A percentile compares a stretch with the other conserved stretches of the same genome.
Conservation (phyloP, 1,139 yeast species). For the Geotrichum australiense region DNA sequence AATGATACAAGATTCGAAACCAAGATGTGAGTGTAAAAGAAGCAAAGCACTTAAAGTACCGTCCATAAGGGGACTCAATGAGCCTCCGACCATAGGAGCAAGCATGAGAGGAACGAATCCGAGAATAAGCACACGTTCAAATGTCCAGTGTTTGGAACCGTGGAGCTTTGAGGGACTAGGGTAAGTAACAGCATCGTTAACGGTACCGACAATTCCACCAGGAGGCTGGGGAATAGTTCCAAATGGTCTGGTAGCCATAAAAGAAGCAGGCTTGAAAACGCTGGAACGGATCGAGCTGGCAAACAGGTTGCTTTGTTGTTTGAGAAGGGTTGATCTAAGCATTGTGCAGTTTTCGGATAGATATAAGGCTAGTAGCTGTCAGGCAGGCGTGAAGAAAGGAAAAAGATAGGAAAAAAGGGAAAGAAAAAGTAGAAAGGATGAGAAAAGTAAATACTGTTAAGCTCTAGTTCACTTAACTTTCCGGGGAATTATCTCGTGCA, state of each 20-base stretch:
- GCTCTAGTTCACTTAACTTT: not conserved
- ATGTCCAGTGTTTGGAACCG: slow-evolving; percentile 87
- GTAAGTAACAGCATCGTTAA: slow-evolving; percentile 68
- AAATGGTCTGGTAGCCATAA: slow-evolving; percentile 30
- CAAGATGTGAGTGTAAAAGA: slow-evolving; percentile 70
- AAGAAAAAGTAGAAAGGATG: slow-evolving; percentile 1
- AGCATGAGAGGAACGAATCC: slow-evolving; percentile 68
- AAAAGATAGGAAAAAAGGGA: not conserved
- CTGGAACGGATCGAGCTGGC: slow-evolving; percentile 13
- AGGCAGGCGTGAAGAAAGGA: not conserved
- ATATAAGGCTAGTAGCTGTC: slow-evolving; percentile 4
- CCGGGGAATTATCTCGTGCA: slow-evolving; percentile 12
- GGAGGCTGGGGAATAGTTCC: slow-evolving; percentile 38
- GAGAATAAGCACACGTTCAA: slow-evolving; percentile 62
- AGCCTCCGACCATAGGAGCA: slow-evolving; percentile 64
- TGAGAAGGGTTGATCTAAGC: slow-evolving; percentile 17
- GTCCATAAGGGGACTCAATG: slow-evolving; percentile 61
- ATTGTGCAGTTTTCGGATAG: no score
- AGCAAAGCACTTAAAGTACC: slow-evolving; percentile 56
- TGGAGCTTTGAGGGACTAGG: slow-evolving; percentile 58
- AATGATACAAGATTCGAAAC: slow-evolving; percentile 77
- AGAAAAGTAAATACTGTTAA: slow-evolving; percentile 1
- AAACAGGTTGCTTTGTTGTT: slow-evolving; percentile 10
- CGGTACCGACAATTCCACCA: slow-evolving; percentile 49
- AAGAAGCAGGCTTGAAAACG: slow-evolving; percentile 10